Conservation (phyloP, 768 basidiomycete genomes). For the Trichaptum fuscoviolaceum region DNA sequence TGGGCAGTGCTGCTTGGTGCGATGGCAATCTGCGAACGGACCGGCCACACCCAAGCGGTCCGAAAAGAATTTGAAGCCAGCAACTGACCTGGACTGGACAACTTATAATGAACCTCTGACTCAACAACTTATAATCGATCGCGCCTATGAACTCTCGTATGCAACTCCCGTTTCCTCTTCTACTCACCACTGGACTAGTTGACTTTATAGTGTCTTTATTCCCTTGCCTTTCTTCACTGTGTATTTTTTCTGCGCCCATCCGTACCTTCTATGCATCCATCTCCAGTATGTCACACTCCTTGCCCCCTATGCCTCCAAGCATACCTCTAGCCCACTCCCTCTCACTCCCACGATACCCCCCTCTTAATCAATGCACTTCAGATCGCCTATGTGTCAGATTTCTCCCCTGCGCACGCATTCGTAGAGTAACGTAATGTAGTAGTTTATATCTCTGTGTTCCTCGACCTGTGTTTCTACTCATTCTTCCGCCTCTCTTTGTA, state of each 20-base stretch:
- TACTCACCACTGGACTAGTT: not conserved
- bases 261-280: not conserved
- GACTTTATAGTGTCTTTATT: not conserved
- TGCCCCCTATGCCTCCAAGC: not conserved
- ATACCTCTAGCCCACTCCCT: not conserved
- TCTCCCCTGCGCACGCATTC: not conserved
- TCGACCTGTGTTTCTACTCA: not conserved
- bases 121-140: not conserved
- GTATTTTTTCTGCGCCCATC: not conserved
- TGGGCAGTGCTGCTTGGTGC: conserved; percentile 67
- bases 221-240: not conserved
- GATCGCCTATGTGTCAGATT: not conserved
- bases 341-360: not conserved
- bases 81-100: not conserved
- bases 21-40: conserved; percentile 24
- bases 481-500: not conserved
- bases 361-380: not conserved
- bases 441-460: not conserved
- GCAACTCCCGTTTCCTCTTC: not conserved
- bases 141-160: not conserved
- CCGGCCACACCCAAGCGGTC: not conserved
- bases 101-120: not conserved
- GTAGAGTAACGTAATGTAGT: conserved; percentile 1
- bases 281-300: not conserved
- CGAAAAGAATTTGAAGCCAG: not conserved